Evolutionary conservation across 192 early-diverging fungal genomes (phyloP).

Genomic region (Mortierella antarctica): DNA sequence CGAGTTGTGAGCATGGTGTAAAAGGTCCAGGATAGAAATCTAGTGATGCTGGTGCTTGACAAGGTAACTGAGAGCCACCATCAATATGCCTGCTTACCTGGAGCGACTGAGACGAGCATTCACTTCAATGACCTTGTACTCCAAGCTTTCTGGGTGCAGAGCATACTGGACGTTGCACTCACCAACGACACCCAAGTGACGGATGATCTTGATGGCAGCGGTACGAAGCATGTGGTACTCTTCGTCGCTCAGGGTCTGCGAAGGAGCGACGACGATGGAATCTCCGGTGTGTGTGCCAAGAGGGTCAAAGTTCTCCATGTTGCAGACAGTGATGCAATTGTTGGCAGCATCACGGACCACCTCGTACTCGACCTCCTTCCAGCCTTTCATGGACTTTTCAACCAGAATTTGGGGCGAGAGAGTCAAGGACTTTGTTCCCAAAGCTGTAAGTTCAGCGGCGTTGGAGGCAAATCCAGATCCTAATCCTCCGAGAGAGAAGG

Average conservation of each 20-base stretch:
- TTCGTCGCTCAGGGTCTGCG: constrained; percentile 95
- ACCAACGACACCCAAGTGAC: constrained; percentile 96
- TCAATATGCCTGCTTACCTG: constrained; percentile 33
- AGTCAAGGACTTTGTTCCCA: constrained; percentile 88
- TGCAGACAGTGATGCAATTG: constrained; percentile 99
- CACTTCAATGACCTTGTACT: constrained; percentile 97
- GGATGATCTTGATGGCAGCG: constrained; percentile 94
- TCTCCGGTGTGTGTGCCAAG: constrained; percentile 98
- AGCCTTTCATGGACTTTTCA: constrained; percentile 97
- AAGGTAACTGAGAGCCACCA: neutral
- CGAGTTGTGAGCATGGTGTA: no score
- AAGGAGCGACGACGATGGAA: constrained; percentile 98
- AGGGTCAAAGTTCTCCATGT: constrained; percentile 99
- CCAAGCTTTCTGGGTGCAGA: constrained; percentile 85
- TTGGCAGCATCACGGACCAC: constrained; percentile 96
- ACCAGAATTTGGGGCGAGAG: constrained; percentile 94
- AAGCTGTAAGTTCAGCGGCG: constrained; percentile 74
- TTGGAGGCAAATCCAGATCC: constrained; percentile 94
- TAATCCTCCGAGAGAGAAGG: constrained; percentile 95
- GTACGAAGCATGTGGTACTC: constrained; percentile 97
- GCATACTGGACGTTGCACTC: constrained; percentile 99
- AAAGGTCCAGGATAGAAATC: neutral
- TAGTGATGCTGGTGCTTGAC: neutral
- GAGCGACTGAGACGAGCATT: constrained; percentile 94
- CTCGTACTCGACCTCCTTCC: constrained; percentile 99